A percentile compares a stretch with the other conserved stretches of the same genome.
Evolutionary conservation across 208 protist species (phyloP).

Genomic region (Wallacemonas sp.): DNA sequence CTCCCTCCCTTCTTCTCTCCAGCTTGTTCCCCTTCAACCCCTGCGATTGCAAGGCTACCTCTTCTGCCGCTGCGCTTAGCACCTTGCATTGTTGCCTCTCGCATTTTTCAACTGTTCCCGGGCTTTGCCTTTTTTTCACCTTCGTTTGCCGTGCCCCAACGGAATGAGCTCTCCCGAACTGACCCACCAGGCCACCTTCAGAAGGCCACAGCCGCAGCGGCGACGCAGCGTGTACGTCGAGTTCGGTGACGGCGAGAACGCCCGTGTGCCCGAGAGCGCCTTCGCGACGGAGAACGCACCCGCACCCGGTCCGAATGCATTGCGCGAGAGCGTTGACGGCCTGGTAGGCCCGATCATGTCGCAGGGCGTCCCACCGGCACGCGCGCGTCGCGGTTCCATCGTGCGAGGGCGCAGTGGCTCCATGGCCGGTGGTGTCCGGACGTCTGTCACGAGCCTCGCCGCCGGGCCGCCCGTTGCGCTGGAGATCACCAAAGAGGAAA

Average conservation of each 20-base stretch:
- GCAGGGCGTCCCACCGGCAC: not conserved
- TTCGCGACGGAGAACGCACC: constrained; percentile 17
- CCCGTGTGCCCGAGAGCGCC: constrained; percentile 27
- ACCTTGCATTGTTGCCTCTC: too few relatives aligned
- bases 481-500: constrained; percentile 53
- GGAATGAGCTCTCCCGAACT: not conserved
- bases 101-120: too few relatives aligned
- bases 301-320: not conserved
- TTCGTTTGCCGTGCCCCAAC: too few relatives aligned
- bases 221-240: constrained; percentile 32
- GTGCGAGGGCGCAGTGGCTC: constrained; percentile 16
- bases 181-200: constrained; percentile 17
- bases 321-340: constrained; percentile 6
- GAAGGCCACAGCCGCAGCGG: constrained; percentile 30
- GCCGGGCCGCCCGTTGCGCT: constrained; percentile 7
- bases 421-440: not conserved
- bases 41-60: too few relatives aligned
- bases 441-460: not conserved
- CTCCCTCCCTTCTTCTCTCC: not conserved
- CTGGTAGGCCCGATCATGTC: not conserved
- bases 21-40: not conserved
- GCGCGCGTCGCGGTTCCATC: constrained; percentile 6
- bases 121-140: too few relatives aligned
- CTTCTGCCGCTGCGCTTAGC: too few relatives aligned
- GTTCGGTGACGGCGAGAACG: constrained; percentile 36